phyloP scores from a whole-genome alignment of 352 stramenopile species.

The Albugo laibachii region DNA sequence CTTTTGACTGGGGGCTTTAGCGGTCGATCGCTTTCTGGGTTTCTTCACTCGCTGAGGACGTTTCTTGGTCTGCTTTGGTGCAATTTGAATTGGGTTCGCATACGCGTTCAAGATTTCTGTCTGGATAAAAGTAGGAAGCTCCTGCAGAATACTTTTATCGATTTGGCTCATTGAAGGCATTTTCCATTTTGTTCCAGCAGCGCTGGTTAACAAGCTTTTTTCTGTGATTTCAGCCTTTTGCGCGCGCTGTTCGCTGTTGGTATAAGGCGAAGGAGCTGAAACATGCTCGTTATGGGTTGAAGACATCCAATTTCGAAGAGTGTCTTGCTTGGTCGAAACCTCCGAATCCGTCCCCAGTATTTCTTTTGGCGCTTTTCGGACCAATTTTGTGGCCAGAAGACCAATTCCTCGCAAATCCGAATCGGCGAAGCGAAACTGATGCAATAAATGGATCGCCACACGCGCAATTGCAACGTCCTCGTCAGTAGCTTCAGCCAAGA shows the following conservation, averaged over 20 bases:
- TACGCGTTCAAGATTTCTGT: slow-evolving; percentile 33
- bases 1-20: too few species aligned
- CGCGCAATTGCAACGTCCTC: slow-evolving; percentile 25
- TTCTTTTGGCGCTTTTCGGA: slow-evolving; percentile 1
- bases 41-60: slow-evolving; percentile 13
- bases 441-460: slow-evolving; percentile 33
- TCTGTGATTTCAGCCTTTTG: too few species aligned
- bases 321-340: slow-evolving; percentile 3
- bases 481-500: slow-evolving; percentile 33
- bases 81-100: slow-evolving; percentile 8
- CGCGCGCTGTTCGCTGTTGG: too few species aligned
- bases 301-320: background rate
- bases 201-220: too few species aligned
- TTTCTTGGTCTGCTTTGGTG: slow-evolving; percentile 8
- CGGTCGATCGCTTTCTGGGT: background rate
- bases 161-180: slow-evolving; percentile 17
- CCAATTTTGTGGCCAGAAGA: slow-evolving; percentile 56
- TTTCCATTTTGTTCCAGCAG: too few species aligned
- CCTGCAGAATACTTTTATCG: slow-evolving; percentile 30
- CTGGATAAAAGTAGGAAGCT: slow-evolving; percentile 28
- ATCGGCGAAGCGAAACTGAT: slow-evolving; percentile 29
- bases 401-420: slow-evolving; percentile 52
- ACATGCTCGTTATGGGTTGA: too few species aligned
- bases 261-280: too few species aligned
- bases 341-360: slow-evolving; percentile 2